A percentile compares a stretch with the other conserved stretches of the same genome.
These are phyloP conservation scores for Exobasidium rhododendri DNA, from an alignment of 1,284 basidiomycete species.

Conservation along the genomic window DNA sequence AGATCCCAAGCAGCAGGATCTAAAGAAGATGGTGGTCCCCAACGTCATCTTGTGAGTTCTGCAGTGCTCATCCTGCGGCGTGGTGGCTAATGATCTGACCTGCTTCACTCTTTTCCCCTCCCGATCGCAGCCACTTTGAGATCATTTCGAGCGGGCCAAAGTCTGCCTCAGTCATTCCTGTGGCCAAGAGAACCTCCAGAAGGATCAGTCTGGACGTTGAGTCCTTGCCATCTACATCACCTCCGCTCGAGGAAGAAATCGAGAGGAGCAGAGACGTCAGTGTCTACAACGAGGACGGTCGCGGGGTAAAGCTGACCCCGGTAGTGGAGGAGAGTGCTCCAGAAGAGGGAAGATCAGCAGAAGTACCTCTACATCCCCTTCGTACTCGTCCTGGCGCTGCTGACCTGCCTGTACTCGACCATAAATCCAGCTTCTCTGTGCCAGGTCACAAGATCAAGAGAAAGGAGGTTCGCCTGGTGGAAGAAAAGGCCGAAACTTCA, in stretches of 20 bases:
- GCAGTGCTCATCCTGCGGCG: no score
- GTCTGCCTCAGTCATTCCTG: background rate
- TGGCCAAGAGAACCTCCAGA: background rate
- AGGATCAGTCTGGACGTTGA: background rate
- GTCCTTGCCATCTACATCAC: background rate
- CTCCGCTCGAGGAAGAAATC: background rate
- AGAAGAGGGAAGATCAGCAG: background rate
- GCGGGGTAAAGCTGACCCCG: no score
- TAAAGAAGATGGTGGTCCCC: background rate
- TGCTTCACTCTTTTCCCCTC: no score
- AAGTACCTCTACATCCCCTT: no score
- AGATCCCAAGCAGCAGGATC: background rate
- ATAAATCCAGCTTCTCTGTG: no score
- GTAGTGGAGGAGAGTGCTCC: background rate
- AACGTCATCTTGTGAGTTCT: constrained; percentile 4
- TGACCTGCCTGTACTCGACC: no score
- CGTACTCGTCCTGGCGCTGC: no score
- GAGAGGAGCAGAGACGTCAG: background rate
- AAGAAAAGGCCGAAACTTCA: no score
- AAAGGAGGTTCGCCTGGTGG: no score
- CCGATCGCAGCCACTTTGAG: constrained; percentile 9
- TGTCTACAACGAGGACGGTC: background rate
- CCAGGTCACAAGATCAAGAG: no score
- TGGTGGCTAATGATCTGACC: no score
- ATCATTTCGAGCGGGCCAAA: background rate